Percentiles rank a stretch among this genome's conserved stretches.
phyloP scores from a whole-genome alignment of 768 basidiomycete species.

The Tylopilus balloui region DNA sequence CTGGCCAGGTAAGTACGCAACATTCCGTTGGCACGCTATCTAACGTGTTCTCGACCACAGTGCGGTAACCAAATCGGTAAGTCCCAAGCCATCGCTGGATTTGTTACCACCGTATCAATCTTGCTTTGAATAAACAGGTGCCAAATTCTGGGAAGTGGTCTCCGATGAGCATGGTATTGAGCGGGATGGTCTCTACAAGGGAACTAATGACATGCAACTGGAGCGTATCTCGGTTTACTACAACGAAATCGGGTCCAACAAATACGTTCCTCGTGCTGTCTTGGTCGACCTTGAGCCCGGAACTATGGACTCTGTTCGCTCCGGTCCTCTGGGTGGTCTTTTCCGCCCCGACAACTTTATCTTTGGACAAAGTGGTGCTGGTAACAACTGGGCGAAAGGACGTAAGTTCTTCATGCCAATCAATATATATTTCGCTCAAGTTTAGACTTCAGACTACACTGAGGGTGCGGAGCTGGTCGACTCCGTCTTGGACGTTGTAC shows the following conservation, averaged over 20 bases:
- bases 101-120: conserved; percentile 15
- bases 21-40: not conserved
- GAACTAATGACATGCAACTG: conserved; percentile 90
- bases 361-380: conserved; percentile 96
- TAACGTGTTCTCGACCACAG: conserved; percentile 39
- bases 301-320: conserved; percentile 90
- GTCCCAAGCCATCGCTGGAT: conserved; percentile 29
- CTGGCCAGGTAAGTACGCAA: conserved; percentile 74
- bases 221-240: conserved; percentile 98
- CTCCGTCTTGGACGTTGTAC: conserved; percentile 94
- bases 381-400: conserved; percentile 99
- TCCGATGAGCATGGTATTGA: conserved; percentile 98
- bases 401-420: conserved; percentile 50
- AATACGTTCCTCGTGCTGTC: conserved; percentile 98
- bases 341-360: conserved; percentile 99
- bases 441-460: conserved; percentile 55
- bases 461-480: conserved; percentile 99
- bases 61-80: conserved; percentile 99
- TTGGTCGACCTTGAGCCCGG: conserved; percentile 98
- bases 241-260: conserved; percentile 91
- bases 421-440: not conserved
- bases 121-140: conserved; percentile 48
- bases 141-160: conserved; percentile 97
- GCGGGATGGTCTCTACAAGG: conserved; percentile 89
- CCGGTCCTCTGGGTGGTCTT: conserved; percentile 82